Conservation (phyloP, 257 asterid genomes). For the Leptodermis oblonga region DNA sequence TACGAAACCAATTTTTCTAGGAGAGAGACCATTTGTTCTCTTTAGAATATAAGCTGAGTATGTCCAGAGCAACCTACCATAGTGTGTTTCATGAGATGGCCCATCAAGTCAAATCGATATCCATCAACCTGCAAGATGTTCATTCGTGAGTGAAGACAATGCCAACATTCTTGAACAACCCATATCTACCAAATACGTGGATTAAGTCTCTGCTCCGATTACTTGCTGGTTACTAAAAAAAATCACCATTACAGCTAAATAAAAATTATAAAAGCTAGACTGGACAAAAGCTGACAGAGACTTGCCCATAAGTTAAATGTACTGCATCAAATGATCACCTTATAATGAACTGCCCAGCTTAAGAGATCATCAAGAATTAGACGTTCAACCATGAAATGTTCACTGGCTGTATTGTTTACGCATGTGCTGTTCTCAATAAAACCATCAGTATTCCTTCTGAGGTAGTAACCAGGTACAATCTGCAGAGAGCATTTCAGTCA, state of each 20-base stretch:
- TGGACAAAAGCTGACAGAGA: background rate
- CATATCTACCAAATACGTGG: background rate
- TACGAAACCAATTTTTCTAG: background rate
- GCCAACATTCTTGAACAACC: slow-evolving; percentile 7
- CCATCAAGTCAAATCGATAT: slow-evolving; percentile 97
- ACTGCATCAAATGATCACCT: slow-evolving; percentile 43
- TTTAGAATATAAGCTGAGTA: background rate
- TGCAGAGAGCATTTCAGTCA: slow-evolving; percentile 33
- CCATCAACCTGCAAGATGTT: slow-evolving; percentile 79
- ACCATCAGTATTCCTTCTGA: slow-evolving; percentile 84
- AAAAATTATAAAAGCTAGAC: background rate
- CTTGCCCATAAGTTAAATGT: background rate
- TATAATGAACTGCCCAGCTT: slow-evolving; percentile 77
- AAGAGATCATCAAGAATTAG: slow-evolving; percentile 82
- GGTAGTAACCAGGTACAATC: slow-evolving; percentile 98
- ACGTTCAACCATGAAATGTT: slow-evolving; percentile 93
- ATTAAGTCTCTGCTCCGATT: background rate
- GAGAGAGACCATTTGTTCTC: no score
- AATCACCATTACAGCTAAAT: background rate
- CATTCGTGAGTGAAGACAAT: slow-evolving; percentile 20
- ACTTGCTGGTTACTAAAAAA: background rate
- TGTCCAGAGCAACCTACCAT: slow-evolving; percentile 51
- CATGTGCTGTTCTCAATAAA: slow-evolving; percentile 82
- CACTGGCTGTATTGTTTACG: slow-evolving; percentile 91
- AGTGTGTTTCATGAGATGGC: slow-evolving; percentile 85